Percentiles rank a stretch among this genome's conserved stretches.
Conservation (phyloP, 371 early-diverging fungal genomes). For the Mortierella sp. region DNA sequence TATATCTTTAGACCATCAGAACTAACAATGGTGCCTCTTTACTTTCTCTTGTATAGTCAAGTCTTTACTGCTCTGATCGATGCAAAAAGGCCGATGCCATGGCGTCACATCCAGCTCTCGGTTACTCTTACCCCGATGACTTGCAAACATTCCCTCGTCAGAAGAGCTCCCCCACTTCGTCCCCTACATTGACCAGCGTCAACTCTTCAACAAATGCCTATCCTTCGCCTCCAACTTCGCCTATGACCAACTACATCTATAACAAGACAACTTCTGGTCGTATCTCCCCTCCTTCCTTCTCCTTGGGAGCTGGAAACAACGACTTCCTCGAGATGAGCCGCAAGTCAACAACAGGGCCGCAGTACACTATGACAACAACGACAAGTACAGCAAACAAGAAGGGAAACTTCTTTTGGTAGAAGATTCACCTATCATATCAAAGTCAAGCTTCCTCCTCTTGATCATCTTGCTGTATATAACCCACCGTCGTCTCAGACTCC, state of each 20-base stretch:
- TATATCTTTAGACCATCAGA: background rate
- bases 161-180: constrained; percentile 25
- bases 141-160: constrained; percentile 41
- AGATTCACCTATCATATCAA: background rate
- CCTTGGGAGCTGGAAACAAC: constrained; percentile 31
- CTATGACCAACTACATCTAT: constrained; percentile 45
- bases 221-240: constrained; percentile 52
- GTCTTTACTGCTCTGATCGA: constrained; percentile 51
- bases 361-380: constrained; percentile 32
- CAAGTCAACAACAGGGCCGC: constrained; percentile 31
- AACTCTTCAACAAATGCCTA: constrained; percentile 12
- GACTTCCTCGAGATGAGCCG: constrained; percentile 34
- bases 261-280: constrained; percentile 43
- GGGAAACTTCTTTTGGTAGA: constrained; percentile 37
- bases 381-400: constrained; percentile 30
- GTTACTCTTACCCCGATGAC: constrained; percentile 40
- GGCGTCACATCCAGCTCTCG: constrained; percentile 44
- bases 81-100: constrained; percentile 50
- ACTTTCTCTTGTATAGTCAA: constrained; percentile 14
- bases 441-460: background rate
- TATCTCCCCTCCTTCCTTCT: constrained; percentile 48
- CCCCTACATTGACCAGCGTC: constrained; percentile 34
- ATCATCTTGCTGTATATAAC: constrained; percentile 19
- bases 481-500: constrained; percentile 4
- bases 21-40: constrained; percentile 4